Evolutionary conservation across 2,329 filamentous ascomycete species (phyloP).

Genomic region (Cladosporium cucumerinum): DNA sequence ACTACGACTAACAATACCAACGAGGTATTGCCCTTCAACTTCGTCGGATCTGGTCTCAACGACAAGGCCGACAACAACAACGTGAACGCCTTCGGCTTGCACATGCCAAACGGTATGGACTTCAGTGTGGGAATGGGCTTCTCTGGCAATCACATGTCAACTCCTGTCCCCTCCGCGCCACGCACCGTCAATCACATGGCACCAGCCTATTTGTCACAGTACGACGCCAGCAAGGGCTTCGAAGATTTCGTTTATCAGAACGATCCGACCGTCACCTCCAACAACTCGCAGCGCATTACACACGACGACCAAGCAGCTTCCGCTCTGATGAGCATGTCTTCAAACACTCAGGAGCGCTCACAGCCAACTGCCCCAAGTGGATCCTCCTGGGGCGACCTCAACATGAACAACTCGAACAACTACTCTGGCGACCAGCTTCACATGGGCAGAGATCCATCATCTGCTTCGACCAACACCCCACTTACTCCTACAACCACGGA

Average conservation of each 20-base stretch:
- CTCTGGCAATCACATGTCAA: conserved; percentile 4
- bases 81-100: background rate
- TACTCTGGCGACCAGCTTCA: conserved; percentile 2
- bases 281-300: background rate
- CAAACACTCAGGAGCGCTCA: conserved; percentile 6
- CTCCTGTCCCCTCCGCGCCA: background rate
- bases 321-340: conserved; percentile 13
- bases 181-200: conserved; percentile 13
- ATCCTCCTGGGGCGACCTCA: conserved; percentile 9
- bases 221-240: conserved; percentile 12
- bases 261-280: background rate
- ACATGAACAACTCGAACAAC: background rate
- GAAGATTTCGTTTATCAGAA: background rate
- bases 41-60: conserved; percentile 4
- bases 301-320: conserved; percentile 12
- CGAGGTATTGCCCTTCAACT: background rate
- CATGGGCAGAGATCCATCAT: conserved; percentile 1
- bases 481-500: conserved; percentile 9
- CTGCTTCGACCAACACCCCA: conserved; percentile 1
- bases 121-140: background rate
- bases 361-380: conserved; percentile 1
- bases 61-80: background rate
- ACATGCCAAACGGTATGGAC: conserved; percentile 8
- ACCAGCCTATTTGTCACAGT: conserved; percentile 4
- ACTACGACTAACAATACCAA: background rate